Evolutionary conservation across 805 yeast species (phyloP).

Genomic region (Aciculoconidium aculeatum): DNA sequence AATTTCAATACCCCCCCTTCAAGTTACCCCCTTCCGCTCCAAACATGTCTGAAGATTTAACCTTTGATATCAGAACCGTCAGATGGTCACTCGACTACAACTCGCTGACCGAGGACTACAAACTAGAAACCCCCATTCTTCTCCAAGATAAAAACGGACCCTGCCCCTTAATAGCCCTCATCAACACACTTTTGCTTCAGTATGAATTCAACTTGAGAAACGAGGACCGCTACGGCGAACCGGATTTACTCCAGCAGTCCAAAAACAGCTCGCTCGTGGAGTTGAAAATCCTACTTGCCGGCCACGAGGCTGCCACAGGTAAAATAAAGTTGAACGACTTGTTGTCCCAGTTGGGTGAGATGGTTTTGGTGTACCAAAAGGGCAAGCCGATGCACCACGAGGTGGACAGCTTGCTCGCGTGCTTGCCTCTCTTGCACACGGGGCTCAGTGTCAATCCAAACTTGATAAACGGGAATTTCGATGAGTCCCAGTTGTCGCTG

Average conservation of each 20-base stretch:
- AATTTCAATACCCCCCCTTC: too few relatives aligned
- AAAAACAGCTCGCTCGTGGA: slow-evolving; percentile 12
- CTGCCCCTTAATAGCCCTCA: slow-evolving; percentile 75
- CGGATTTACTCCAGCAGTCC: slow-evolving; percentile 3
- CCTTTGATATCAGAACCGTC: slow-evolving; percentile 18
- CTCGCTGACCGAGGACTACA: slow-evolving; percentile 18
- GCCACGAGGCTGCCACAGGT: slow-evolving; percentile 9
- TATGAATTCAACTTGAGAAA: slow-evolving; percentile 25
- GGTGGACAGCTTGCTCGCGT: slow-evolving; percentile 39
- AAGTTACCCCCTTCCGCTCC: too few relatives aligned
- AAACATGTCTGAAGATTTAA: slow-evolving; percentile 4
- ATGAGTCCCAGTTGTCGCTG: slow-evolving; percentile 44
- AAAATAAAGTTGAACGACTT: slow-evolving; percentile 30
- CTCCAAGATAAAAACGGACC: slow-evolving; percentile 84
- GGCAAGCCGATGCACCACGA: slow-evolving; percentile 22
- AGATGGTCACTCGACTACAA: slow-evolving; percentile 24
- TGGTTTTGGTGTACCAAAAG: slow-evolving; percentile 23
- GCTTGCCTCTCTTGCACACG: slow-evolving; percentile 58
- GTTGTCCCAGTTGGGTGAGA: slow-evolving; percentile 45
- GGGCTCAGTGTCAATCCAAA: slow-evolving; percentile 73
- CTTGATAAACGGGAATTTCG: slow-evolving; percentile 49
- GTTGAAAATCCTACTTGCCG: slow-evolving; percentile 13
- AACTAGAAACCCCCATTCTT: slow-evolving; percentile 47
- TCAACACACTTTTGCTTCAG: slow-evolving; percentile 60
- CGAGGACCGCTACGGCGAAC: slow-evolving; percentile 3